A percentile compares a stretch with the other conserved stretches of the same genome.
phyloP scores from a whole-genome alignment of 345 rosid species.

The Linum usitatissimum region DNA sequence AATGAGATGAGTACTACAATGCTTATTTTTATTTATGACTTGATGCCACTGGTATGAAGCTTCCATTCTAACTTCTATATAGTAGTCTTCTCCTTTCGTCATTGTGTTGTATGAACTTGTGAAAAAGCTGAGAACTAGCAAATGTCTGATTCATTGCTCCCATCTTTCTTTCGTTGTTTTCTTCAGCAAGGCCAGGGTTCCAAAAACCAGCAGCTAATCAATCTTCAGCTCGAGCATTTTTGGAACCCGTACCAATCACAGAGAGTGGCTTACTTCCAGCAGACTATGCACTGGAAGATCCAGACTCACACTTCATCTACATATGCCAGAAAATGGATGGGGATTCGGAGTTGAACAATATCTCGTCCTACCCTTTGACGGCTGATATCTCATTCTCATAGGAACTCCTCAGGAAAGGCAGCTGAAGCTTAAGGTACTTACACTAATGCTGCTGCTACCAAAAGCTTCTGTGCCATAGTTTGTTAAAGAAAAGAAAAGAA shows the following conservation, averaged over 20 bases:
- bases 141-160: not conserved
- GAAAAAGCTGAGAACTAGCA: not conserved
- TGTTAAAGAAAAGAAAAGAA: too few relatives aligned
- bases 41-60: too few relatives aligned
- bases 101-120: not conserved
- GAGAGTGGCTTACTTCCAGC: slow-evolving; percentile 57
- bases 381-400: slow-evolving; percentile 20
- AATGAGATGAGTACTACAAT: too few relatives aligned
- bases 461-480: too few relatives aligned
- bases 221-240: slow-evolving; percentile 32
- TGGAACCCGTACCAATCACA: slow-evolving; percentile 59
- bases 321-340: slow-evolving; percentile 54
- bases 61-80: too few relatives aligned
- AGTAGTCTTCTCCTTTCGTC: too few relatives aligned
- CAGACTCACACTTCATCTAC: slow-evolving; percentile 84
- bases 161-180: not conserved
- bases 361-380: slow-evolving; percentile 33
- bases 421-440: not conserved
- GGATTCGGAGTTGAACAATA: slow-evolving; percentile 15
- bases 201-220: slow-evolving; percentile 37
- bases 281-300: slow-evolving; percentile 70
- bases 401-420: not conserved
- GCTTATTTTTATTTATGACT: too few relatives aligned
- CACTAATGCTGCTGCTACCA: too few relatives aligned
- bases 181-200: slow-evolving; percentile 84